phyloP scores from a whole-genome alignment of 176 grass and related monocot genomes.

The Microstegium vimineum region DNA sequence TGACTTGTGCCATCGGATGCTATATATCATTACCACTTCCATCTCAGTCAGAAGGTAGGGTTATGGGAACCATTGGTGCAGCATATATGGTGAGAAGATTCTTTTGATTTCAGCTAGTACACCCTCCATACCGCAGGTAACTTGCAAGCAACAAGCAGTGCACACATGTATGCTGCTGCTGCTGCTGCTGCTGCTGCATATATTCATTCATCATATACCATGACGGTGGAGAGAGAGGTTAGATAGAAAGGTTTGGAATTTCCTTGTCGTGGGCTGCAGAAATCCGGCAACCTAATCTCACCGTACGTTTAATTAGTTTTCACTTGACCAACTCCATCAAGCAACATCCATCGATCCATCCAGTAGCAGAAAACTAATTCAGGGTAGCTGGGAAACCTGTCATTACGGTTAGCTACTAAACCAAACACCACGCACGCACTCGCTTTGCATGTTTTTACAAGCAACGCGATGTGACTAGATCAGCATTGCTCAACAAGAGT shows the following conservation, averaged over 20 bases:
- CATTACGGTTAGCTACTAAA: slow-evolving; percentile 22
- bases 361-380: neutral
- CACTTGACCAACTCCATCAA: neutral
- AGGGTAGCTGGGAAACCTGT: slow-evolving; percentile 46
- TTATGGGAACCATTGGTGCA: neutral
- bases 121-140: neutral
- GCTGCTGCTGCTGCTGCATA: too few relatives aligned
- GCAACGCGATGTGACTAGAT: neutral
- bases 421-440: slow-evolving; percentile 1
- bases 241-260: slow-evolving; percentile 34
- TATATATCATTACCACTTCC: neutral
- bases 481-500: too few relatives aligned
- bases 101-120: too few relatives aligned
- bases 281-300: slow-evolving; percentile 33
- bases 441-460: neutral
- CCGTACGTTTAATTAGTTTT: neutral
- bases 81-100: neutral
- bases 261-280: neutral
- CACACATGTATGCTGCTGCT: neutral
- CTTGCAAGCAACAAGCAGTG: slow-evolving; percentile 30
- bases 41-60: neutral
- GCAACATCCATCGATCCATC: neutral
- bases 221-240: neutral
- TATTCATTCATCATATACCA: too few relatives aligned
- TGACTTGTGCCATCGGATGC: neutral